Base-by-base conservation (phyloP, 2,329 filamentous ascomycete species). In the Paecilomyces sp. region DNA sequence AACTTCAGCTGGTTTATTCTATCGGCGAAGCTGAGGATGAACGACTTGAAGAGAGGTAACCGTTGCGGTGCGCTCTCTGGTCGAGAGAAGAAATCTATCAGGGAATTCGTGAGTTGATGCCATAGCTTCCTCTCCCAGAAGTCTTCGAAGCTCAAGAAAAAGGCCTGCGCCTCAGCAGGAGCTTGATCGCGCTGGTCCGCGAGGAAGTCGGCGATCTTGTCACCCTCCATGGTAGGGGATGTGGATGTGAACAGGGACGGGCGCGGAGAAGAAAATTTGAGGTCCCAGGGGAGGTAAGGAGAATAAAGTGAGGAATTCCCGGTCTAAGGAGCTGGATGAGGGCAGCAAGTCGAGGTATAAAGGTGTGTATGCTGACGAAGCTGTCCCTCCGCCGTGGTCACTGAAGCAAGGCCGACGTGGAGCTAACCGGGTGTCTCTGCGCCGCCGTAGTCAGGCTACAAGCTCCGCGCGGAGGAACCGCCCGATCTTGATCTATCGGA, bases 1-100 rank as follows among this genome's bases (percentile, higher is more conserved):
- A 97, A 88, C 83, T 97, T 97, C 64, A 99, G 83, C 81, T 97
- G 93, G 80, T 97, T 99, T 83, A 99, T 97, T 83, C 95, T 97
- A 75, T 96, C 92, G 66, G 92, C 91, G 73, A 99, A 99, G 77
- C 89, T 94, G 75, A 93, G 85, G 76, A 99, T 89, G 81, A 99
- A 99, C 69, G 87, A 87, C 79, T 94, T 91, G 83, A 94, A 99
- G 77, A 99, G 89, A 61, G 87, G 82, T 79, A 99, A 85, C 71
- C 93, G 88, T 79, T 96, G 91, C 60, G 86, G 82, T 59, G 87
- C 88, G 77, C 92, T 97, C 72, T 88, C 85, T 53, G 89, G 84
- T 68, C 90, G 80, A 70, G 88, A 87, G 81, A 97, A 99, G 84
- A 93, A 97, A 66, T 90, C 84, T 68, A 96, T 82, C 59, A 99